Evolutionary conservation across 2,329 filamentous ascomycete species (phyloP), one percentile per base, ranked within the genome.

Genomic region (Geosmithia putterillii): DNA sequence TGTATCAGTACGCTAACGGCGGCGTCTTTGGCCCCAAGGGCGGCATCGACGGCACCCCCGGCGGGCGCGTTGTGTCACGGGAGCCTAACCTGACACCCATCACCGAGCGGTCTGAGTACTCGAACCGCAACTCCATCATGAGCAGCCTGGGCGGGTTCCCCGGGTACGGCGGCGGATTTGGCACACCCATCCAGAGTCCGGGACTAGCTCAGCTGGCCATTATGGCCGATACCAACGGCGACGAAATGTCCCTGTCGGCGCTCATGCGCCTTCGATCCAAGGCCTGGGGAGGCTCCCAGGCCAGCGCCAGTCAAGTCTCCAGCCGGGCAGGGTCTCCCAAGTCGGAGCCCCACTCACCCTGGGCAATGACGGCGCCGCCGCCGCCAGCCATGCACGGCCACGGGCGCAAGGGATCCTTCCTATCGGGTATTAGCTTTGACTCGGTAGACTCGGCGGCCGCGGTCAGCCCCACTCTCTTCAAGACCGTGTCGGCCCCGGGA

Each of bases 11-110:
- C 51, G 74, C 79, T 14, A 84, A 87, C 51, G 92, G 92, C 22
- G 92, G 92, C 18, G 95, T 86, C 62, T 96, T 96, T 56, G 87
- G 86, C 1, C 78, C 84, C 1, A 79, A 82, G 18, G 82, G 82
- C 2, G 52, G 55, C n/a, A 62, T 82, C 15, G 73, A 80, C 45
- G 77, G 86, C 32, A 81, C 73, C 48, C 78, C 78, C 44, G 92
- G 84, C 50, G 88, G 86, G 18, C 78, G 81, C 14, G 71, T 81
- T 42, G 77, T 81, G 23, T 84, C 85, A 18, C 78, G 83, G 36
- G 90, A 95, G 57, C 90, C 92, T 1, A 95, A 92, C 53, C 67
- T 98, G 40, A 96, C 92, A 1, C 92, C 92, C 6, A 96, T 98
- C 53, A 96, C 90, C 0, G 92, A 96, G 59, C 78, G 89, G 12